phyloP scores from a whole-genome alignment of 2,329 filamentous ascomycete genomes.

The Calonectria pauciramosa region DNA sequence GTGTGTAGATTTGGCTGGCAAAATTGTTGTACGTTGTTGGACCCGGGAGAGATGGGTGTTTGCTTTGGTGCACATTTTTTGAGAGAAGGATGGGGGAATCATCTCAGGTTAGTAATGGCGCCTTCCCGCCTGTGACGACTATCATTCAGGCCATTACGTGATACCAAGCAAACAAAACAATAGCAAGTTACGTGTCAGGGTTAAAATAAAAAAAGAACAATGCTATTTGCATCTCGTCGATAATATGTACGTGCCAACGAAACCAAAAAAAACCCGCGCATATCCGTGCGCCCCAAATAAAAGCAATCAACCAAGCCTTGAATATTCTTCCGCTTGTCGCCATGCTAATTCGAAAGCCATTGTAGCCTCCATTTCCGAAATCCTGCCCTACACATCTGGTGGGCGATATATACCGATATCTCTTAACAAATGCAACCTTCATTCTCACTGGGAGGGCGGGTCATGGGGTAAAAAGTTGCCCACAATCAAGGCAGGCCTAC shows the following conservation, averaged over 20 bases:
- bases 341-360: constrained; percentile 13
- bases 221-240: constrained; percentile 35
- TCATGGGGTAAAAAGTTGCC: constrained; percentile 96
- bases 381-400: not conserved
- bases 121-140: not conserved
- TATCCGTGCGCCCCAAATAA: constrained; percentile 32
- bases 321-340: constrained; percentile 17
- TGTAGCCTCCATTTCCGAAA: not conserved
- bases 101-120: not conserved
- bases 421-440: constrained; percentile 7
- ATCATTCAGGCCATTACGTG: too few relatives aligned
- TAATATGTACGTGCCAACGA: constrained; percentile 35
- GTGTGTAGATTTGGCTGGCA: not conserved
- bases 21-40: not conserved
- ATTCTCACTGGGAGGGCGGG: constrained; percentile 54
- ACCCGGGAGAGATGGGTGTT: not conserved
- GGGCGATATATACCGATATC: constrained; percentile 20
- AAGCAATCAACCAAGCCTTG: constrained; percentile 26
- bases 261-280: constrained; percentile 22
- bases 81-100: not conserved
- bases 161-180: not conserved
- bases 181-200: not conserved
- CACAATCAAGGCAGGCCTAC: constrained; percentile 91
- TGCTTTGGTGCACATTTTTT: not conserved
- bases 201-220: constrained; percentile 8